These are phyloP conservation scores for Centaurea solstitialis DNA, from an alignment of 129 eudicot species.

Conservation along the genomic window DNA sequence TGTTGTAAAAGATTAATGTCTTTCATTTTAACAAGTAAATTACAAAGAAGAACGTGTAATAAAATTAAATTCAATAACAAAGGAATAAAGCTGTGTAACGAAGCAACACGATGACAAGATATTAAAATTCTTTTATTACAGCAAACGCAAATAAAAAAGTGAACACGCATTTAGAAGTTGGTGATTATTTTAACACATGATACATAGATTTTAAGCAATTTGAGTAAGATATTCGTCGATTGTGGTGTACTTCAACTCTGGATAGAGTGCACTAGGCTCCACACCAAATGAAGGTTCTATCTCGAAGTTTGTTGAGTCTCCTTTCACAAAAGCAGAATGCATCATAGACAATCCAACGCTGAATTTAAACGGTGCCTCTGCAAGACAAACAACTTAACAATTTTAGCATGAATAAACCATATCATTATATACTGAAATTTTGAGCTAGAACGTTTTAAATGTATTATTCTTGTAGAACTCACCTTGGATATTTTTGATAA, in stretches of 20 bases:
- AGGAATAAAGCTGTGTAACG: too few relatives aligned
- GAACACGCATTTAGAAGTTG: too few relatives aligned
- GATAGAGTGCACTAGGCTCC: constrained; percentile 77
- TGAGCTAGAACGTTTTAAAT: neutral
- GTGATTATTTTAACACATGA: neutral
- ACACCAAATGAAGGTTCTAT: constrained; percentile 61
- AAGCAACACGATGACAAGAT: too few relatives aligned
- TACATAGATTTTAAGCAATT: constrained; percentile 30
- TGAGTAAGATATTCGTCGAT: constrained; percentile 58
- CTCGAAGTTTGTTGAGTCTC: constrained; percentile 55
- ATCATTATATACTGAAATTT: neutral
- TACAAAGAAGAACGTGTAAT: too few relatives aligned
- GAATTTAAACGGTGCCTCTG: constrained; percentile 48
- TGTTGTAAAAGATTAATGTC: too few relatives aligned
- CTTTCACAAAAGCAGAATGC: constrained; percentile 53
- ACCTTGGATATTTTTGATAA: neutral
- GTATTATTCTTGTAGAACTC: neutral
- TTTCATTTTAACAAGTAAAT: too few relatives aligned
- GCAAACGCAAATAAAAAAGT: too few relatives aligned
- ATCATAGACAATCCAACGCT: constrained; percentile 41
- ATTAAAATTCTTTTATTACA: too few relatives aligned
- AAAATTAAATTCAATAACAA: too few relatives aligned
- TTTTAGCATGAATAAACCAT: neutral
- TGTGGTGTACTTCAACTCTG: constrained; percentile 60
- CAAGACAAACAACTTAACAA: constrained; percentile 3